A percentile compares a stretch with the other conserved stretches of the same genome.
These are phyloP conservation scores for Tolypocladium nubicola DNA, from an alignment of 2,329 filamentous ascomycete species.

Conservation along the genomic window DNA sequence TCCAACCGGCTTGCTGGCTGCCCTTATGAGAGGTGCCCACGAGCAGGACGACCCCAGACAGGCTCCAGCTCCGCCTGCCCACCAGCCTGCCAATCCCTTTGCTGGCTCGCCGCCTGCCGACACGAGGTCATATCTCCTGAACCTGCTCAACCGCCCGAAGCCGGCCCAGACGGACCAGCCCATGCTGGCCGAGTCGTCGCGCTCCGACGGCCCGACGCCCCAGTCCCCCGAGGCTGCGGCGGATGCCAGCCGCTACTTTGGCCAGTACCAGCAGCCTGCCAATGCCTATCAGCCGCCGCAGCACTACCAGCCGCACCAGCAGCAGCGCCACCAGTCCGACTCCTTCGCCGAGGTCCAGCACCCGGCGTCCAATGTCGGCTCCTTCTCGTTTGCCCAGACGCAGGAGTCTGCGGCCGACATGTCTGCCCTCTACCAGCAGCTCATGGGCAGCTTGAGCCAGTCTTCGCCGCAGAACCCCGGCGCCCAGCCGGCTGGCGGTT, in stretches of 20 bases:
- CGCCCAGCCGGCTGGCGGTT: conserved; percentile 22
- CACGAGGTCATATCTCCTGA: conserved; percentile 77
- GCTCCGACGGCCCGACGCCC: conserved; percentile 33
- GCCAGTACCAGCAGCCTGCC: conserved; percentile 16
- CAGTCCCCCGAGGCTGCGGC: conserved; percentile 25
- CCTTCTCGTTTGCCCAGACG: conserved; percentile 14
- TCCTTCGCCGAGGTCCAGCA: conserved; percentile 14
- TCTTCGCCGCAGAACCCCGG: conserved; percentile 30
- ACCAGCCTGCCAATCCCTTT: conserved; percentile 25
- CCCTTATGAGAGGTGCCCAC: conserved; percentile 47
- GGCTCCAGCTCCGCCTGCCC: conserved; percentile 9
- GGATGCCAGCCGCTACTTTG: conserved; percentile 17
- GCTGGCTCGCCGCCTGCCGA: conserved; percentile 48
- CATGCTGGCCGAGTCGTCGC: conserved; percentile 28
- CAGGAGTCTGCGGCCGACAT: conserved; percentile 28
- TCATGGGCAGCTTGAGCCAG: conserved; percentile 25
- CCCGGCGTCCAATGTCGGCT: conserved; percentile 12
- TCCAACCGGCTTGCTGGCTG: conserved; percentile 46
- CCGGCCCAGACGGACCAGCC: conserved; percentile 46
- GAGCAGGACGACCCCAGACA: conserved; percentile 32
- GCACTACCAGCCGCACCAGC: conserved; percentile 14
- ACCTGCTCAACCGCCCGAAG: conserved; percentile 73
- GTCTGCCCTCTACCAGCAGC: conserved; percentile 24
- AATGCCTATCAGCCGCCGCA: conserved; percentile 14
- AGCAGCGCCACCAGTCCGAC: conserved; percentile 8